These are phyloP conservation scores for Alternaria sp. DNA, from an alignment of 2,329 filamentous ascomycete species.

Conservation along the genomic window DNA sequence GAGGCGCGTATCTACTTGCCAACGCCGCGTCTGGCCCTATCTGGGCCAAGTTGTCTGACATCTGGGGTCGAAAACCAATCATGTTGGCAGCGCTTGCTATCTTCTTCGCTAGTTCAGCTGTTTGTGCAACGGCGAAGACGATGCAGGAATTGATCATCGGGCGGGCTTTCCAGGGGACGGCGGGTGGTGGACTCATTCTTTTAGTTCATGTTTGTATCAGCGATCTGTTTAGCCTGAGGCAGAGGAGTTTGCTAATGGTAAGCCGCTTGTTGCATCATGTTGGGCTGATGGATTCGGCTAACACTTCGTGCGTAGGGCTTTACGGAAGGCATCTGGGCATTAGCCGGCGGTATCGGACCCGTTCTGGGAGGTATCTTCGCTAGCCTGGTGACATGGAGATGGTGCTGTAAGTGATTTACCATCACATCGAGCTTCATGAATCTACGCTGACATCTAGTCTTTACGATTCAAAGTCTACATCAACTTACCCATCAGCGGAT, in stretches of 20 bases:
- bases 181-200: slow-evolving; percentile 68
- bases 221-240: slow-evolving; percentile 68
- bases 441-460: neutral
- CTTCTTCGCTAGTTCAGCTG: slow-evolving; percentile 68
- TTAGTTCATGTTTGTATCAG: slow-evolving; percentile 70
- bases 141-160: slow-evolving; percentile 69
- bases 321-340: slow-evolving; percentile 63
- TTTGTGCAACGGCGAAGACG: slow-evolving; percentile 64
- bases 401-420: slow-evolving; percentile 53
- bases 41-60: slow-evolving; percentile 71
- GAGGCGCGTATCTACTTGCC: slow-evolving; percentile 74
- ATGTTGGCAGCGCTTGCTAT: slow-evolving; percentile 60
- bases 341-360: slow-evolving; percentile 63
- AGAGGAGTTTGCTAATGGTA: slow-evolving; percentile 57
- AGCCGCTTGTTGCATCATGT: neutral
- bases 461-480: slow-evolving; percentile 56
- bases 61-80: slow-evolving; percentile 66
- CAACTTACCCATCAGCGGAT: slow-evolving; percentile 61
- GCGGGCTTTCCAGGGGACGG: slow-evolving; percentile 69
- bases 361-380: slow-evolving; percentile 63
- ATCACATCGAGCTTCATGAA: neutral
- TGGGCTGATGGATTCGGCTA: neutral
- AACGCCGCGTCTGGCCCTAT: slow-evolving; percentile 72
- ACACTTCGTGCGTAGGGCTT: slow-evolving; percentile 46
- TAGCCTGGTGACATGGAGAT: slow-evolving; percentile 58